These are phyloP conservation scores for Schizophyllum commune DNA, from an alignment of 1,284 basidiomycete species.

Conservation along the genomic window DNA sequence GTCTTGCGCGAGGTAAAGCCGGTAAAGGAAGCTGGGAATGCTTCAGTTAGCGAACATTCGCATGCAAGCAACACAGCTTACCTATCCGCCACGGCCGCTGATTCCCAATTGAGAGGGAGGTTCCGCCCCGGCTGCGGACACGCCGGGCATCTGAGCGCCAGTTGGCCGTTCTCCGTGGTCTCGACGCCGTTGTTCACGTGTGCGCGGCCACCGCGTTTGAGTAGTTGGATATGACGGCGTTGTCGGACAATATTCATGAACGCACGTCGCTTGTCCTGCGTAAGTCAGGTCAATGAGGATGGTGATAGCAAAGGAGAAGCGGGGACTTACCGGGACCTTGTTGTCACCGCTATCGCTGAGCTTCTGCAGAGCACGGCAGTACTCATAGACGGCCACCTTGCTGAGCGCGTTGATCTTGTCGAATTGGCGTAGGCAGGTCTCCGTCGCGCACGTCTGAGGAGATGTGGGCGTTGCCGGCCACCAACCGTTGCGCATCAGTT, in stretches of 20 bases:
- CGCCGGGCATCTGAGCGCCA: slow-evolving; percentile 21
- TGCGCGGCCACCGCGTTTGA: slow-evolving; percentile 11
- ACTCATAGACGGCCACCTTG: slow-evolving; percentile 14
- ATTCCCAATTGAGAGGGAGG: slow-evolving; percentile 15
- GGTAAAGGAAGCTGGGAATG: slow-evolving; percentile 9
- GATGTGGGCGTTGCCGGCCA: slow-evolving; percentile 12
- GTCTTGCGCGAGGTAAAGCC: slow-evolving; percentile 10
- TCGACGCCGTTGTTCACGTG: slow-evolving; percentile 7
- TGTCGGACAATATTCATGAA: slow-evolving; percentile 3
- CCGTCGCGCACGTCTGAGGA: slow-evolving; percentile 8
- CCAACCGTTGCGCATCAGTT: slow-evolving; percentile 20
- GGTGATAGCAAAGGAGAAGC: neutral
- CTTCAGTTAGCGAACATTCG: neutral
- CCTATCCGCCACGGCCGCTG: slow-evolving; percentile 2
- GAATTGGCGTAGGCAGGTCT: slow-evolving; percentile 8
- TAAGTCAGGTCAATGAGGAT: too few relatives aligned
- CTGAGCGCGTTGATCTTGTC: slow-evolving; percentile 13
- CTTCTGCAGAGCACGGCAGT: slow-evolving; percentile 8
- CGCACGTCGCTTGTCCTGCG: neutral
- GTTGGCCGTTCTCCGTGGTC: slow-evolving; percentile 16
- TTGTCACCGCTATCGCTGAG: slow-evolving; percentile 7
- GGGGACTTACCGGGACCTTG: neutral
- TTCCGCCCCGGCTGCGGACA: slow-evolving; percentile 23
- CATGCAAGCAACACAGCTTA: neutral
- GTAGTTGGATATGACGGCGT: slow-evolving; percentile 8